These are phyloP conservation scores for Dimargaris cristalligena DNA, from an alignment of 192 early-diverging fungal genomes.

Conservation along the genomic window DNA sequence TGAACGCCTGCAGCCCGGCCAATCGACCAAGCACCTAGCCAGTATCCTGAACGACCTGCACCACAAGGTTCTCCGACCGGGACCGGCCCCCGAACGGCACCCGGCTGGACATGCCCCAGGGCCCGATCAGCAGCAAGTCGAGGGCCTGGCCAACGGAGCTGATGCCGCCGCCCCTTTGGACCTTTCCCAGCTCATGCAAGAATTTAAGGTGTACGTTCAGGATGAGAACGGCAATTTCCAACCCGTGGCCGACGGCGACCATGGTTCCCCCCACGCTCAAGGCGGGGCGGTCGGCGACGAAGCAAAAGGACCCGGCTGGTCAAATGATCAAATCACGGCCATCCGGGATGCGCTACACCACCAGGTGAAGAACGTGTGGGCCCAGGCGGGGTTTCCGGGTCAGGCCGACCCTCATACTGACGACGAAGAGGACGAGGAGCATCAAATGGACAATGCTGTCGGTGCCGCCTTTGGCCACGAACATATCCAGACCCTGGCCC, in stretches of 20 bases:
- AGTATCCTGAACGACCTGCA: background rate
- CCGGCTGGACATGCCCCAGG: background rate
- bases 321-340: background rate
- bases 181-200: background rate
- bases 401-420: background rate
- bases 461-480: too few relatives aligned
- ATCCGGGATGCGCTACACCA: too few relatives aligned
- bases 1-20: background rate
- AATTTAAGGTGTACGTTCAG: background rate
- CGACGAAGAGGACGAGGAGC: constrained; percentile 5
- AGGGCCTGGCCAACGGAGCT: background rate
- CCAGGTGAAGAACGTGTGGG: too few relatives aligned
- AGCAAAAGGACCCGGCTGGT: background rate
- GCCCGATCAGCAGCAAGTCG: background rate
- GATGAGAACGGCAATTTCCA: background rate
- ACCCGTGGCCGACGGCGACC: background rate
- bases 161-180: background rate
- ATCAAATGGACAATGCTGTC: too few relatives aligned
- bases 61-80: background rate
- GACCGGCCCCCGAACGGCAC: too few relatives aligned
- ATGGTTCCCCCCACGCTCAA: background rate
- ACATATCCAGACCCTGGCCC: too few relatives aligned
- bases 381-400: too few relatives aligned
- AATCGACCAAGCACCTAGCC: background rate
- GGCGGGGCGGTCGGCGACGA: background rate